Evolutionary conservation across 73 alveolate species (phyloP).

Genomic region (Symbiodinium pilosum): DNA sequence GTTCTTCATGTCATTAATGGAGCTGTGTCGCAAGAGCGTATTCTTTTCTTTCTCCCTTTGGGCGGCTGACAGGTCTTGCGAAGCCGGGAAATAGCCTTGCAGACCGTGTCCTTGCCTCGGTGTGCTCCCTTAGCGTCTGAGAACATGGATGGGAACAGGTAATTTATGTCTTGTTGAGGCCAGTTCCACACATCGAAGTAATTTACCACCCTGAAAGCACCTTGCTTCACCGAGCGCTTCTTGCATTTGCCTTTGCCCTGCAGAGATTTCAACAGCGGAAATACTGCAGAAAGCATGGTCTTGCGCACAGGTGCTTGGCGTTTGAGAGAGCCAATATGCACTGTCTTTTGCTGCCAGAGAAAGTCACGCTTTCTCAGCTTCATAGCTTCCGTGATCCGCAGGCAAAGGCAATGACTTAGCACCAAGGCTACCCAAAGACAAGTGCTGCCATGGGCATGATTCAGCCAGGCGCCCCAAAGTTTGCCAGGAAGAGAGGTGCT

Average conservation of each 20-base stretch:
- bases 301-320: background rate
- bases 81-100: background rate
- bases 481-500: background rate
- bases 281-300: background rate
- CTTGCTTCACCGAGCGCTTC: background rate
- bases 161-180: background rate
- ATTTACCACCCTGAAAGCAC: background rate
- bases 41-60: background rate
- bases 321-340: background rate
- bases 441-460: background rate
- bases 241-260: background rate
- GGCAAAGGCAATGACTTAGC: background rate
- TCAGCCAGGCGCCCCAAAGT: slow-evolving; percentile 1
- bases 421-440: background rate
- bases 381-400: background rate
- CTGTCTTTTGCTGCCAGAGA: background rate
- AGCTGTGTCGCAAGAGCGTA: background rate
- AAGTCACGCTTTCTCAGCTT: background rate
- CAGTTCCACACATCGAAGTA: background rate
- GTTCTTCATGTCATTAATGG: background rate
- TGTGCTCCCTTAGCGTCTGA: background rate
- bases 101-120: background rate
- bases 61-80: background rate
- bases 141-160: background rate
- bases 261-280: background rate